A percentile compares a stretch with the other conserved stretches of the same genome.
phyloP scores from a whole-genome alignment of 306 rosid genomes.

The Prunus mira region DNA sequence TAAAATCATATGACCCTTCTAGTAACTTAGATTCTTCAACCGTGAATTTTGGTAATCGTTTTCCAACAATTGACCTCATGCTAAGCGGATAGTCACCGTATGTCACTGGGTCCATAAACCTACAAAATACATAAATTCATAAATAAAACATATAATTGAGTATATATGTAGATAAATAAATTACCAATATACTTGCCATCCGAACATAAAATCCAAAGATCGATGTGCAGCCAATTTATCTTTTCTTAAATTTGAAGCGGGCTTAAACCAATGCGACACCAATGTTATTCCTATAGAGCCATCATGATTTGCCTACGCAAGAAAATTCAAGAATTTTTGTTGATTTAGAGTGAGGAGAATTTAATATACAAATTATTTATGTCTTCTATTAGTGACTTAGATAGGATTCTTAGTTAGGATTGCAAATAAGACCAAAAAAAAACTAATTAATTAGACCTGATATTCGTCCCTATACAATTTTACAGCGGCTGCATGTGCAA shows the following conservation, averaged over 20 bases:
- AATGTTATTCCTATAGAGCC: slow-evolving; percentile 62
- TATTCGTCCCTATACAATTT: slow-evolving; percentile 6
- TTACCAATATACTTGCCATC: slow-evolving; percentile 43
- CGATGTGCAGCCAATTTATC: slow-evolving; percentile 38
- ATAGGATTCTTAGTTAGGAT: too few species aligned
- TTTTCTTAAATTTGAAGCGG: slow-evolving; percentile 17
- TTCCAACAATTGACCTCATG: slow-evolving; percentile 51
- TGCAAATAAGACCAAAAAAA: too few species aligned
- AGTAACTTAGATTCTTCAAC: too few species aligned
- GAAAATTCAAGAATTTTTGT: too few species aligned
- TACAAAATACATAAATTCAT: not conserved
- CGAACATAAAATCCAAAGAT: slow-evolving; percentile 59
- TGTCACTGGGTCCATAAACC: slow-evolving; percentile 61
- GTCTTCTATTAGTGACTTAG: too few species aligned
- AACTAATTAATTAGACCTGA: slow-evolving; percentile 31
- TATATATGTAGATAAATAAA: too few species aligned
- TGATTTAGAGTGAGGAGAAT: not conserved
- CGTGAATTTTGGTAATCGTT: slow-evolving; percentile 48
- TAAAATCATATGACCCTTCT: too few species aligned
- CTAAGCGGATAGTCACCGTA: slow-evolving; percentile 57
- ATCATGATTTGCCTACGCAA: slow-evolving; percentile 46
- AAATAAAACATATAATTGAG: too few species aligned
- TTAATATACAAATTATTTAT: too few species aligned
- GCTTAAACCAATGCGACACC: slow-evolving; percentile 40
- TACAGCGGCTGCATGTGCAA: slow-evolving; percentile 26